Conservation (phyloP, 2,329 filamentous ascomycete species). For the Verticillium albo-atrum region DNA sequence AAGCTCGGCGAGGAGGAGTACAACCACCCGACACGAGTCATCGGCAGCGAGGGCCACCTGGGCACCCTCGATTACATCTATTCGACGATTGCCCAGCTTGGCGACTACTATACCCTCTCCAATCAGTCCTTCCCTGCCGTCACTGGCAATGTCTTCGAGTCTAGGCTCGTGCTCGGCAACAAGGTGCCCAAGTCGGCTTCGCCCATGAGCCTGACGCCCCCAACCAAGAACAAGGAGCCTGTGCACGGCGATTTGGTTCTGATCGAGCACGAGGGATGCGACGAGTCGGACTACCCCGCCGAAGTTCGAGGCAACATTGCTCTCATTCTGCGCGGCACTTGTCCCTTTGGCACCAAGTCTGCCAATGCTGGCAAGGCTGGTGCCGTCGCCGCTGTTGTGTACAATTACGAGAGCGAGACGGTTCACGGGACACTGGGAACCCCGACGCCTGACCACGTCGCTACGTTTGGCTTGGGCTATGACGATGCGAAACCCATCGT, state of each 20-base stretch:
- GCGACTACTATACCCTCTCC: conserved; percentile 58
- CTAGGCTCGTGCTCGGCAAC: conserved; percentile 51
- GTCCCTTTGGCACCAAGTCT: conserved; percentile 69
- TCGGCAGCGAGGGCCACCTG: conserved; percentile 62
- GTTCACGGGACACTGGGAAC: conserved; percentile 66
- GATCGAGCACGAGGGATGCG: conserved; percentile 60
- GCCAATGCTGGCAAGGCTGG: conserved; percentile 63
- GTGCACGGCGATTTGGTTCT: conserved; percentile 57
- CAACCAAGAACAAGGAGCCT: conserved; percentile 54
- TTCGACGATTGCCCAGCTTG: conserved; percentile 46
- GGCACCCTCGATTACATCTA: conserved; percentile 61
- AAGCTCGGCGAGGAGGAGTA: conserved; percentile 55
- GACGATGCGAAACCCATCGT: conserved; percentile 54
- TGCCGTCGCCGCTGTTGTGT: conserved; percentile 67
- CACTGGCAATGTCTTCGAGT: conserved; percentile 55
- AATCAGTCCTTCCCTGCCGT: conserved; percentile 62
- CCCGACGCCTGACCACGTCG: conserved; percentile 54
- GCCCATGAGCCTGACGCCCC: conserved; percentile 63
- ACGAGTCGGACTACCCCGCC: conserved; percentile 57
- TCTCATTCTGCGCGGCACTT: conserved; percentile 65
- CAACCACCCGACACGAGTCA: conserved; percentile 66
- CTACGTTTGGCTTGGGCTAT: conserved; percentile 63
- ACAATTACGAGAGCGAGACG: conserved; percentile 63
- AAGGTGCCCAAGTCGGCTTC: conserved; percentile 43
- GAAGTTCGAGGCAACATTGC: conserved; percentile 60